A percentile compares a stretch with the other conserved stretches of the same genome.
Evolutionary conservation across 140 eudicot genomes (phyloP).

Genomic region (Flaveria floridana): DNA sequence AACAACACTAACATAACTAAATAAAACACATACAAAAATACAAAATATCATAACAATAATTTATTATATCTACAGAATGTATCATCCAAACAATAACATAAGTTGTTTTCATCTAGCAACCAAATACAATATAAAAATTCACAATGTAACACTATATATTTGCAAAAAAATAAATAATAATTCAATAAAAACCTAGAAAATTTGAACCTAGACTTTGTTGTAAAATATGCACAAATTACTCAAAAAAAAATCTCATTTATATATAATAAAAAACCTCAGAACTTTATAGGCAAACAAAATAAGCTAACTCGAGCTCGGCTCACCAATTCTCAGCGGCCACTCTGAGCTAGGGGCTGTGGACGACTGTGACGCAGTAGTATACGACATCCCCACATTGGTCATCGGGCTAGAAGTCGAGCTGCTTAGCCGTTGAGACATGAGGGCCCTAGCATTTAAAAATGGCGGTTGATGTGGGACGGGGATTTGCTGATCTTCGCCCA

Average conservation of each 20-base stretch:
- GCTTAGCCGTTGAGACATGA: conserved; percentile 32
- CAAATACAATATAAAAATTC: not conserved
- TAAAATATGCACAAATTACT: conserved; percentile 31
- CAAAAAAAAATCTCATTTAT: conserved; percentile 4
- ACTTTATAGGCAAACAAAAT: not conserved
- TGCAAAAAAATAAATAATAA: no score
- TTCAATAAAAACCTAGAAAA: not conserved
- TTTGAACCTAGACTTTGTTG: conserved; percentile 20
- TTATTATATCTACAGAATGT: not conserved
- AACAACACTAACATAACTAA: no score
- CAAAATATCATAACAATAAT: not conserved
- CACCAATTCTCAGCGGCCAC: conserved; percentile 48
- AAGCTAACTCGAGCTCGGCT: conserved; percentile 29
- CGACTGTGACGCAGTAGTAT: conserved; percentile 47
- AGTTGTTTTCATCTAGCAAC: not conserved
- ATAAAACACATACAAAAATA: no score
- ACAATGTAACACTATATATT: no score
- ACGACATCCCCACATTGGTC: conserved; percentile 42
- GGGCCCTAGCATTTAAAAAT: conserved; percentile 43
- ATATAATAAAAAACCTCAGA: not conserved
- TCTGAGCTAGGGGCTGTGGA: conserved; percentile 55
- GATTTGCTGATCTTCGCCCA: conserved; percentile 28
- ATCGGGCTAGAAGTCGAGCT: conserved; percentile 41
- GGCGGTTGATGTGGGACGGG: conserved; percentile 68
- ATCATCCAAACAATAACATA: not conserved